phyloP scores from a whole-genome alignment of 2,329 filamentous ascomycete genomes.

The Pseudogymnoascus verrucosus region DNA sequence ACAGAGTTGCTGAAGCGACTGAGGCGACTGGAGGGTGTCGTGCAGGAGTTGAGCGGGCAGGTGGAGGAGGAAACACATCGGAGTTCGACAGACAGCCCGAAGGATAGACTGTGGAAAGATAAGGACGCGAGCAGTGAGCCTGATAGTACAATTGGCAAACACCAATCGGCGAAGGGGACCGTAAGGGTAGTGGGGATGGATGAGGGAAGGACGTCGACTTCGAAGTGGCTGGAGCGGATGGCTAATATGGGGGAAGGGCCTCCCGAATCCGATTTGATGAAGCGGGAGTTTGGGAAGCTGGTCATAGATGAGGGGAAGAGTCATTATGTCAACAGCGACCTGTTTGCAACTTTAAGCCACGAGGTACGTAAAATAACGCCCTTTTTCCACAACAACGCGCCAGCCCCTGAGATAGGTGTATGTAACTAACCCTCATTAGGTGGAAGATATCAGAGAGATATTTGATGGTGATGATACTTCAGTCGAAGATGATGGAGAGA shows the following conservation, averaged over 20 bases:
- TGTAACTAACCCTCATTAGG: slow-evolving; percentile 1
- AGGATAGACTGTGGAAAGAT: background rate
- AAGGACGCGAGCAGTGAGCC: background rate
- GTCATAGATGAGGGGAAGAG: slow-evolving; percentile 62
- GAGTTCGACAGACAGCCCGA: slow-evolving; percentile 1
- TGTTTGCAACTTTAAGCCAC: slow-evolving; percentile 65
- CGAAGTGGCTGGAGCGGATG: slow-evolving; percentile 20
- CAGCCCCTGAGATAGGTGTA: background rate
- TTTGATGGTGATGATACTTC: slow-evolving; percentile 21
- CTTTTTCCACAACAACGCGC: background rate
- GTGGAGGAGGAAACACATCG: slow-evolving; percentile 32
- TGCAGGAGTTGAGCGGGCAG: slow-evolving; percentile 59
- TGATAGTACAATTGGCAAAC: background rate
- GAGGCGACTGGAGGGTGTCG: slow-evolving; percentile 66
- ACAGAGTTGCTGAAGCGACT: slow-evolving; percentile 64
- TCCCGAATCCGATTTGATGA: slow-evolving; percentile 23
- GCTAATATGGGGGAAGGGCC: slow-evolving; percentile 21
- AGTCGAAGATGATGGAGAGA: slow-evolving; percentile 17
- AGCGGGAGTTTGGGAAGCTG: slow-evolving; percentile 54
- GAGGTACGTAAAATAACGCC: slow-evolving; percentile 44
- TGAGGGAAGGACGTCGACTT: slow-evolving; percentile 20
- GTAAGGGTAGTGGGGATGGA: slow-evolving; percentile 24
- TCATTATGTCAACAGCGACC: slow-evolving; percentile 67
- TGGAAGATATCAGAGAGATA: slow-evolving; percentile 27
- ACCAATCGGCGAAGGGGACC: slow-evolving; percentile 10